Base-by-base conservation (phyloP, 768 basidiomycete genomes). In the Mycena haematopus region DNA sequence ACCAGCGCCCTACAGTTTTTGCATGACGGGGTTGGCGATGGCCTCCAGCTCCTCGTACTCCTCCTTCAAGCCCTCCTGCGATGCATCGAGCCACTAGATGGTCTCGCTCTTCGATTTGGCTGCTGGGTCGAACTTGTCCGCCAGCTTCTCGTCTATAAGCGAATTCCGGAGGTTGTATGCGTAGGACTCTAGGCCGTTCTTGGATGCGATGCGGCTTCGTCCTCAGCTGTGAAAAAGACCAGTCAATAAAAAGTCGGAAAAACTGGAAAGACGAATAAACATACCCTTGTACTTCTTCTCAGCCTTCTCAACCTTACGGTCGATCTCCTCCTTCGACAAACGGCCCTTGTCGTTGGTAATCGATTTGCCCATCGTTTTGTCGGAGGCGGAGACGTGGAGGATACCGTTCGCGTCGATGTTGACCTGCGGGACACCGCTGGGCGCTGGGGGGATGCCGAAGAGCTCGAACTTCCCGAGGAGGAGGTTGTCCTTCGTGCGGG, bases 141-240 rank as follows among this genome's bases (percentile, higher is more conserved):
- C 84, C 58, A 96, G 86, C 76, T 94, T 89, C 74, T 93, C 92
- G 74, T 95, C 93, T 59, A 74, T 84, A 61, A 96, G 75, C 22
- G 94, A 91, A 82, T 96, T 93, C 68, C 94, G 91, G 59, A 99
- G 88, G 80, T 95, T 96, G 86, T 96, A 98, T 8, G 95, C 76
- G 75, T 96, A 98, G 0, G 93, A 94, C 79, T 99, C 96, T 72
- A 98, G 86, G 49, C 81, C 87, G 79, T 98, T 99, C 89, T 96
- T 96, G 69, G 95, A 71, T 40, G 83, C 72, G 75, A 95, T 94
- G 92, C 93, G 27, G 85, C 92, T 71, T 93, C 93, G 69, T 94
- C 92, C 85, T 94, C 93, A 65, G 87, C 89, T 89, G 63, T 24
- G 63, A 61, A 53, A 45, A 53, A 44, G 56, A 42, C 40, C 56